A percentile compares a stretch with the other conserved stretches of the same genome.
These are phyloP conservation scores for Knoxdaviesia proteae DNA, from an alignment of 2,329 filamentous ascomycete genomes.

Conservation along the genomic window DNA sequence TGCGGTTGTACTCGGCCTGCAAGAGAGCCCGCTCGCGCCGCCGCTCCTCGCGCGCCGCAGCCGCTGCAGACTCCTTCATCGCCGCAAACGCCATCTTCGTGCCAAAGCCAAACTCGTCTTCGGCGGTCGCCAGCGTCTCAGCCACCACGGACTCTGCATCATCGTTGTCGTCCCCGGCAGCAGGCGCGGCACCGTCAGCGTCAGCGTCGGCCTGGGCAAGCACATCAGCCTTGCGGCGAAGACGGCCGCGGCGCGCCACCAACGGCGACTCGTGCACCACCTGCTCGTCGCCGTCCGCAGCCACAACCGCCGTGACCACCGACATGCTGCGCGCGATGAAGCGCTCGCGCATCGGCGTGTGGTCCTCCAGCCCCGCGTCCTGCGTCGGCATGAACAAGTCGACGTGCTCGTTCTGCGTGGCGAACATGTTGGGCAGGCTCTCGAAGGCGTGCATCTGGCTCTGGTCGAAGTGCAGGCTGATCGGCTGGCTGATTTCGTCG, in stretches of 20 bases:
- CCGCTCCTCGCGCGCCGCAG: conserved; percentile 32
- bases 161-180: conserved; percentile 7
- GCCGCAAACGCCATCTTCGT: conserved; percentile 38
- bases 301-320: conserved; percentile 33
- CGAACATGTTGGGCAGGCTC: conserved; percentile 26
- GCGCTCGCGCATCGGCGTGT: conserved; percentile 47
- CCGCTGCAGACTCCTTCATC: conserved; percentile 39
- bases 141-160: conserved; percentile 16
- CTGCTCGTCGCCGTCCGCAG: conserved; percentile 15
- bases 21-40: conserved; percentile 9
- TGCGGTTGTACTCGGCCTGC: conserved; percentile 49
- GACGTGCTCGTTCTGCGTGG: conserved; percentile 46
- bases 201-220: too few species aligned
- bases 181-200: too few species aligned
- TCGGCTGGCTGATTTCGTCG: conserved; percentile 18
- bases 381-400: conserved; percentile 51
- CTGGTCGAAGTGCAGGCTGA: conserved; percentile 38
- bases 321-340: conserved; percentile 51
- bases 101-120: conserved; percentile 16
- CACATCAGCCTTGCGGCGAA: conserved; percentile 18
- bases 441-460: conserved; percentile 38
- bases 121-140: conserved; percentile 7
- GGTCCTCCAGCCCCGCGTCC: conserved; percentile 55
- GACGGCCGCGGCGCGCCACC: conserved; percentile 31
- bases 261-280: conserved; percentile 42